phyloP scores from a whole-genome alignment of 371 early-diverging fungal species.

The Zopfochytrium polystomum region DNA sequence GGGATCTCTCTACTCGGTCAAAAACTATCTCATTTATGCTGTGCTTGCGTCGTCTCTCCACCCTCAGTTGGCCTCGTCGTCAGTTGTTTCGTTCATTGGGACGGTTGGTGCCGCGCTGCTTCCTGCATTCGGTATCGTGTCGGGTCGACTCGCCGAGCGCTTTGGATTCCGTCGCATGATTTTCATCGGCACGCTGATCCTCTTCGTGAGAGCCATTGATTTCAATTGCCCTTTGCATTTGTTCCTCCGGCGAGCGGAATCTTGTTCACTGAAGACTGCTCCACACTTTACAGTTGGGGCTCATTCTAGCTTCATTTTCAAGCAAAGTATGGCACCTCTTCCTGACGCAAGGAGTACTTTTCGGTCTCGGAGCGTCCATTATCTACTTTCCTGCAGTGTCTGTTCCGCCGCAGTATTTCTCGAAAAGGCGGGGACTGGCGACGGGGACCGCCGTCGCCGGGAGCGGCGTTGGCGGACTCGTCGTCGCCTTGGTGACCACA shows the following conservation, averaged over 20 bases:
- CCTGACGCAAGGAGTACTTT: constrained; percentile 25
- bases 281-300: constrained; percentile 15
- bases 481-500: constrained; percentile 55
- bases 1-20: no score
- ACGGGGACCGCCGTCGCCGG: constrained; percentile 69
- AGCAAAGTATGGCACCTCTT: constrained; percentile 30
- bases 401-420: constrained; percentile 73
- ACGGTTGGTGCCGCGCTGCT: constrained; percentile 14
- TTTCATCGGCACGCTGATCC: constrained; percentile 22
- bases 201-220: not conserved
- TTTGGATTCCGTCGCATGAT: constrained; percentile 25
- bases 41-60: constrained; percentile 6
- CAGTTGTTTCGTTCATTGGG: constrained; percentile 15
- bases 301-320: constrained; percentile 4
- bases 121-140: constrained; percentile 24
- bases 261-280: constrained; percentile 9
- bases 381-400: constrained; percentile 68
- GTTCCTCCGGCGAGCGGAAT: not conserved
- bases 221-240: not conserved
- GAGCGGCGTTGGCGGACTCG: constrained; percentile 62
- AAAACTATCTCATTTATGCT: no score
- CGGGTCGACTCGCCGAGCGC: constrained; percentile 21
- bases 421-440: constrained; percentile 66
- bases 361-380: constrained; percentile 60
- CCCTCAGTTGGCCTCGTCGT: not conserved